phyloP scores from a whole-genome alignment of 2,329 filamentous ascomycete genomes.

The Escovopsis weberi region DNA sequence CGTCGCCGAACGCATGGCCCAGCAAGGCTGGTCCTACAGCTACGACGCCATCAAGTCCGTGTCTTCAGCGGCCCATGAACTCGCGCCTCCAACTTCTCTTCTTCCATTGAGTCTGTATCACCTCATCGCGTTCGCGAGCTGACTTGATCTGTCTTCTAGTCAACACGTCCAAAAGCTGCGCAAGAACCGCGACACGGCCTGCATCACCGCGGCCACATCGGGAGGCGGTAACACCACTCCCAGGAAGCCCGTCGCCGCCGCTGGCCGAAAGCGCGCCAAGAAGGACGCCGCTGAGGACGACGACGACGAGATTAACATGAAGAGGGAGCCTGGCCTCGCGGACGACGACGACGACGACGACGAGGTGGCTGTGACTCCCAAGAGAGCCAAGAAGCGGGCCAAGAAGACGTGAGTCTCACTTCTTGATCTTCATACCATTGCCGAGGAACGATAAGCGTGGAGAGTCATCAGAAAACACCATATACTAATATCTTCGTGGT shows the following conservation, averaged over 20 bases:
- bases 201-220: conserved; percentile 8
- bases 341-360: background rate
- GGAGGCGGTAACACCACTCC: conserved; percentile 10
- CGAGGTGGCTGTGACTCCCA: background rate
- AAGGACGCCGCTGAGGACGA: conserved; percentile 14
- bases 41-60: conserved; percentile 26
- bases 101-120: background rate
- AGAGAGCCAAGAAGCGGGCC: conserved; percentile 2
- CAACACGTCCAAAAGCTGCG: conserved; percentile 33
- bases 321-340: conserved; percentile 9
- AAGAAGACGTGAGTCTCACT: conserved; percentile 10
- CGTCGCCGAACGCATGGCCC: conserved; percentile 18
- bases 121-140: background rate
- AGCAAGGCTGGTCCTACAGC: conserved; percentile 24
- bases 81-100: background rate
- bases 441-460: conserved; percentile 2
- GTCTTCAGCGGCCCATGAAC: background rate
- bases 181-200: conserved; percentile 17
- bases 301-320: conserved; percentile 10
- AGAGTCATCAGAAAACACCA: background rate
- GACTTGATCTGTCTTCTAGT: conserved; percentile 14
- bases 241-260: conserved; percentile 9
- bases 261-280: conserved; percentile 16
- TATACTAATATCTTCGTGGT: background rate
- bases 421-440: too few species aligned